Evolutionary conservation across 768 basidiomycete genomes (phyloP).

Genomic region (Russula olivacea): DNA sequence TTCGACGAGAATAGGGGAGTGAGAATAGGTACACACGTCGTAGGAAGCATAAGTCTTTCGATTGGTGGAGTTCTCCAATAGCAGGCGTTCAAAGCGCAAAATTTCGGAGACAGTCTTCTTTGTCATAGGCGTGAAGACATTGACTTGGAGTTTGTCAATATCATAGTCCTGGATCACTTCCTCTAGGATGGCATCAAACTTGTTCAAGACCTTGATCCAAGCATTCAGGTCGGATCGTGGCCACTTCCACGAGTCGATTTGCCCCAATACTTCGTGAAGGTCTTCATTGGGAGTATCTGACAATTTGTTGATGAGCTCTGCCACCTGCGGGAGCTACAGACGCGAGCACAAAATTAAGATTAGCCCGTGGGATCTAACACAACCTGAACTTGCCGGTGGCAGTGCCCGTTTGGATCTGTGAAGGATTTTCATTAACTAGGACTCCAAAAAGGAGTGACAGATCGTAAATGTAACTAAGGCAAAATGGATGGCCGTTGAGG

Average conservation of each 20-base stretch:
- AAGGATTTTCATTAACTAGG: slow-evolving; percentile 80
- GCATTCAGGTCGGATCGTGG: slow-evolving; percentile 94
- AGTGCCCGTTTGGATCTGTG: slow-evolving; percentile 78
- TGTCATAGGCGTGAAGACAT: slow-evolving; percentile 65
- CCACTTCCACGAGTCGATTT: slow-evolving; percentile 85
- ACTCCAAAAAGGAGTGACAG: slow-evolving; percentile 35
- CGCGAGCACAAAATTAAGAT: slow-evolving; percentile 26
- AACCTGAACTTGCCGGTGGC: slow-evolving; percentile 55
- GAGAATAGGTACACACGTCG: slow-evolving; percentile 62
- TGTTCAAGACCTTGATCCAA: slow-evolving; percentile 95
- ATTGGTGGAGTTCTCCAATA: slow-evolving; percentile 97
- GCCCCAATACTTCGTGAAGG: slow-evolving; percentile 57
- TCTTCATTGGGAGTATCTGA: slow-evolving; percentile 62
- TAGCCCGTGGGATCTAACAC: slow-evolving; percentile 8
- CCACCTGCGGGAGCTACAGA: slow-evolving; percentile 68
- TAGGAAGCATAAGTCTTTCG: slow-evolving; percentile 94
- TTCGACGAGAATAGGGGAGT: slow-evolving; percentile 8
- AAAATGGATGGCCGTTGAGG: slow-evolving; percentile 7
- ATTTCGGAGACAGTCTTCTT: slow-evolving; percentile 77
- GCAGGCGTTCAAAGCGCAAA: slow-evolving; percentile 78
- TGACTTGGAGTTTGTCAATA: slow-evolving; percentile 77
- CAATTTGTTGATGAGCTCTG: slow-evolving; percentile 70
- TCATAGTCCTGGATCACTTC: slow-evolving; percentile 78
- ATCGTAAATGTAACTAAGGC: neutral
- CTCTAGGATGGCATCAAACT: slow-evolving; percentile 86